Conservation (phyloP, 441 rosid species). For the Brassica hybrid region DNA sequence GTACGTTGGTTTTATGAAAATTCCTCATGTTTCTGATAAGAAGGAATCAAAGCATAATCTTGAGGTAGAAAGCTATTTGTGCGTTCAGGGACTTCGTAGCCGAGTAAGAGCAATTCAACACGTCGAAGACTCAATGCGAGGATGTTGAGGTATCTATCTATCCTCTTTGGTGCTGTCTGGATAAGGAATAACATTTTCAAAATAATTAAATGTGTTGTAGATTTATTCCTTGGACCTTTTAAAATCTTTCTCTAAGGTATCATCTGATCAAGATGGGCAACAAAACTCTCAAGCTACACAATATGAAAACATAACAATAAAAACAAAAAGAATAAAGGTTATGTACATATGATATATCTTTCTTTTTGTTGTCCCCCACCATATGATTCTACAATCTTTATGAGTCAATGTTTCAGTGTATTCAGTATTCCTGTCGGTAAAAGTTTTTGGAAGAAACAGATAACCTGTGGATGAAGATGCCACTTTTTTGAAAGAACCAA, state of each 20-base stretch:
- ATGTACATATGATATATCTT: constrained; percentile 15
- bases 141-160: constrained; percentile 38
- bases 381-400: constrained; percentile 38
- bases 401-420: constrained; percentile 31
- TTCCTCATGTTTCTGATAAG: constrained; percentile 12
- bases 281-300: constrained; percentile 19
- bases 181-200: constrained; percentile 33
- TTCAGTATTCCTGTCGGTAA: constrained; percentile 33
- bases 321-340: constrained; percentile 32
- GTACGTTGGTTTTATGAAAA: background rate
- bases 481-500: constrained; percentile 15
- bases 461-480: constrained; percentile 28
- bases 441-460: constrained; percentile 24
- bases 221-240: constrained; percentile 25
- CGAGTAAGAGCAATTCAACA: constrained; percentile 18
- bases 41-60: constrained; percentile 32
- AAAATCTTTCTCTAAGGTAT: constrained; percentile 29
- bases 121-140: constrained; percentile 23
- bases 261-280: constrained; percentile 27
- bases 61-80: constrained; percentile 10
- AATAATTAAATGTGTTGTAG: constrained; percentile 26
- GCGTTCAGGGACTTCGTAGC: constrained; percentile 21
- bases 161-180: constrained; percentile 32
- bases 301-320: background rate
- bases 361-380: constrained; percentile 29